Base-by-base conservation (phyloP, 2,329 filamentous ascomycete species). In the Sclerotinia borealis region DNA sequence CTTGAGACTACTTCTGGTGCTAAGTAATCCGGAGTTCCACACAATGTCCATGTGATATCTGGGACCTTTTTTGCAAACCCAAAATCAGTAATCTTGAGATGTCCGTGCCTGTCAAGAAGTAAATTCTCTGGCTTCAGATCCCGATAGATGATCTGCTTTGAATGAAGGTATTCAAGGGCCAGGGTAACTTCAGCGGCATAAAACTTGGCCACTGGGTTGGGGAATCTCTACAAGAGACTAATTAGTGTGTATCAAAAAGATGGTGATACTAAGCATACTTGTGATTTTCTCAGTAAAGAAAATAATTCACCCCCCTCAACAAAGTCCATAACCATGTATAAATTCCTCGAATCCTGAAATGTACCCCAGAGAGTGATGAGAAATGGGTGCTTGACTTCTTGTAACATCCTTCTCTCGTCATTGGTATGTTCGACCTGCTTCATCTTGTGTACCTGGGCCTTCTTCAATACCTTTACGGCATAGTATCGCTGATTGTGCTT, bases 281-380 rank as follows among this genome's bases (percentile, higher is more conserved):
- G 87, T 64, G 93, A 98, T 78, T 99, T 98, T 72, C 95, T 85
- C 72, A 99, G 80, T 72, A 99, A 79, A 70, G 93, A 98, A 77
- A 99, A 99, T 61, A 99, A 82, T 81, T 99, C 95, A 73, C 95
- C 95, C 70, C 95, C 95, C 78, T 99, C 95, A 61, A 99, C 93
- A 80, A 99, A 99, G 77, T 99, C 95, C 95, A 99, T 99, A 72
- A 99, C 95, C 95, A 99, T 99, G 84, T 99, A 99, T 41, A 99
- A 81, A 75, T 97, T 98, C 79, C 88, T 92, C 58, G 88, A 85
- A 74, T 99, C 95, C 76, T 98, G 93, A 77, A 98, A 99, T 11
- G 95, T 99, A 64, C 95, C 95, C 95, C 95, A 99, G 47, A 99
- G 82, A 1, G 95, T 99, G 75, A 99, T 95, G 68, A 99, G 82